Evolutionary conservation across 805 yeast genomes (phyloP), one percentile per base, ranked within the genome.

Genomic region (Ogataea nonfermentans): DNA sequence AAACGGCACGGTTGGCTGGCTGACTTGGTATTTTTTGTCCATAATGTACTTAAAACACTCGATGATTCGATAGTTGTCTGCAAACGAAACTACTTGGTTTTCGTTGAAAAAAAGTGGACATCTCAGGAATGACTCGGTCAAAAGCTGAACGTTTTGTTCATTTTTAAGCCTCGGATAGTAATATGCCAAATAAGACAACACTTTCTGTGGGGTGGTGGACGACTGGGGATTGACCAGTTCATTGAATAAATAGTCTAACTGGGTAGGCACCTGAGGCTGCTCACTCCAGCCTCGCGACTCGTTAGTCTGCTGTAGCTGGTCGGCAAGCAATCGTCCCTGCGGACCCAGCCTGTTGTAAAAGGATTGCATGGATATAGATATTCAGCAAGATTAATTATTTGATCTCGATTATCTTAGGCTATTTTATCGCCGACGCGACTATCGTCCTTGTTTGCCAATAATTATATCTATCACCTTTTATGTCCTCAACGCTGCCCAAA

Each of bases 101-200:
- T 56, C 38, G 24, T 42, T 43, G 43, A 58, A 57, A 32, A 56
- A 68, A 54, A 55, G 42, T 0, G 76, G 74, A 33, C 68, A 70
- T 42, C 65, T 64, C 42, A 76, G 45, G 43, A 76, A 71, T 30
- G 67, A 62, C 23, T 68, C 61, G 10, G 77, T 57, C 13, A 76
- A 54, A 1, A 76, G 47, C 33, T 65, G 59, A 28, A 76, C 57
- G 52, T 76, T 76, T 40, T 63, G 63, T 46, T 67, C 71, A 36
- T 67, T 65, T 50, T 73, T 74, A 35, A 76, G 59, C 32, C 55
- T 70, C 1, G 81, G 81, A 37, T 74, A 55, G 49, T 76, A 76
- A 50, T 75, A 70, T 37, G 70, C 75, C 15, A 76, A 39, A 51
- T 73, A 72, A 1, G 79, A 74, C 12, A 74, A 48, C 4, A 68